Evolutionary conservation across 345 rosid genomes (phyloP), one percentile per base, ranked within the genome.

Genomic region (Bruguiera gymnorhiza): DNA sequence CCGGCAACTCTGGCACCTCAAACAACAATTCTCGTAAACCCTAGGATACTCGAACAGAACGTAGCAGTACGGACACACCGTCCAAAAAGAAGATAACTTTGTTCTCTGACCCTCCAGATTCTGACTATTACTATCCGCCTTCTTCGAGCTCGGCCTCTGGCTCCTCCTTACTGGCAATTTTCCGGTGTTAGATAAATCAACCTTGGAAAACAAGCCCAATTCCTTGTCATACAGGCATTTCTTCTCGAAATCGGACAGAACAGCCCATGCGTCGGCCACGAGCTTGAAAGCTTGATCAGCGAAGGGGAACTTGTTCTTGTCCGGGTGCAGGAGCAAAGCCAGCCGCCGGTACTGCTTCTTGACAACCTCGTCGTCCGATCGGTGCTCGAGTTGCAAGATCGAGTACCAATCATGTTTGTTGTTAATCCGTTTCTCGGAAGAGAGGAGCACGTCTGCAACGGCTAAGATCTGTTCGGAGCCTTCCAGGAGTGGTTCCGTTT

Each of bases 391-490:
- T 78, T 90, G 97, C 54, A 95, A 84, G 83, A 95, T 81, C 63
- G 86, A 68, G 84, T 90, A 92, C 97, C 97, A 95, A 64, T 92
- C 90, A 30, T 71, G 88, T 27, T 90, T 83, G 69, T 83, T 84
- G 73, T 81, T 80, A 54, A 87, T 66, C 62, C 88, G 89, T 59
- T 86, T 86, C 60, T 92, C 92, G 10, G 88, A 56, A 16, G 90
- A 68, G 43, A 88, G 78, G 1, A 95, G 79, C 1, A 95, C 99
- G 57, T 92, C 98, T n/a, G 78, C 84, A 21, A 90, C 81, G 24
- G 99, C 97, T 60, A 95, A 67, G 76, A 95, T 88, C 87, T 95
- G 97, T 48, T 92, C 98, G 2, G 97, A 77, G 67, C 97, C 98
- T n/a, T 95, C 99, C 26, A 92, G 80, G 20, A 88, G 82, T 0